These are phyloP conservation scores for Teunomyces aglyptinius DNA, from an alignment of 805 yeast species.

Conservation along the genomic window DNA sequence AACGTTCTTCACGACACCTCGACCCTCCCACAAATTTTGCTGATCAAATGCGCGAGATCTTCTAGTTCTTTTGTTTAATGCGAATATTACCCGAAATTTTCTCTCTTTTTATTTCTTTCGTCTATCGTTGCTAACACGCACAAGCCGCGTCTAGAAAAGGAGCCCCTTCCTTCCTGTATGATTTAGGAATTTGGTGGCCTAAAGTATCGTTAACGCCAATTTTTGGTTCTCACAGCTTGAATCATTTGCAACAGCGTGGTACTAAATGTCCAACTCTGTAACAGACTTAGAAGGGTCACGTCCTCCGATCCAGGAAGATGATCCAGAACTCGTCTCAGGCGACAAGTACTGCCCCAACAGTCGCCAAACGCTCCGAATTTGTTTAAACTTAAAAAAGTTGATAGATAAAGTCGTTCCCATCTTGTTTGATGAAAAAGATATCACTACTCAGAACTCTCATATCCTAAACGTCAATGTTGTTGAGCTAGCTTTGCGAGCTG, in stretches of 20 bases:
- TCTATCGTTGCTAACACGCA: not conserved
- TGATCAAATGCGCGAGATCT: not conserved
- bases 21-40: not conserved
- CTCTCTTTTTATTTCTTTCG: not conserved
- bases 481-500: constrained; percentile 64
- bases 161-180: not conserved
- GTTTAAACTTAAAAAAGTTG: constrained; percentile 67
- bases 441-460: constrained; percentile 56
- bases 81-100: not conserved
- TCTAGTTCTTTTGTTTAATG: not conserved
- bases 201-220: not conserved
- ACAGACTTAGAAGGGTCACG: constrained; percentile 1
- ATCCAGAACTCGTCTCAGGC: constrained; percentile 9
- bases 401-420: constrained; percentile 73
- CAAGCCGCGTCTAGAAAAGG: not conserved
- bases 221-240: not conserved
- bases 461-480: constrained; percentile 59
- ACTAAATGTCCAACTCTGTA: constrained; percentile 1
- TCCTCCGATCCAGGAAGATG: constrained; percentile 4
- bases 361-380: constrained; percentile 65
- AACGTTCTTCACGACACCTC: not conserved
- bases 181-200: not conserved
- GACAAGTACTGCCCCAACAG: constrained; percentile 50
- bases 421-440: constrained; percentile 48
- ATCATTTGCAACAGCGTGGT: not conserved